A percentile compares a stretch with the other conserved stretches of the same genome.
Conservation (phyloP, 2,329 filamentous ascomycete genomes). For the Pseudocercospora fijiensis region DNA sequence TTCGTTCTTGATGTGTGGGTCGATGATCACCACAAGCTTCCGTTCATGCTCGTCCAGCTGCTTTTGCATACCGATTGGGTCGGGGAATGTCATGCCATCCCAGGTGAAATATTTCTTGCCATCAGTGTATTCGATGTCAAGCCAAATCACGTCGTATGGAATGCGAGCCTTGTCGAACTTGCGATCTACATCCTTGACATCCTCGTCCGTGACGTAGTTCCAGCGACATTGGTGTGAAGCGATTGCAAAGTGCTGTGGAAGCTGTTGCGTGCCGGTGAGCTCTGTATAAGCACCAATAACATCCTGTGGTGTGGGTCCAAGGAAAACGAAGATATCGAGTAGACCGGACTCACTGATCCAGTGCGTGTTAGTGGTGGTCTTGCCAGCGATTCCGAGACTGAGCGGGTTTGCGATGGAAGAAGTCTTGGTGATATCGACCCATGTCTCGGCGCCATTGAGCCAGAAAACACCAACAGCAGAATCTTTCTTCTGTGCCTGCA, state of each 20-base stretch:
- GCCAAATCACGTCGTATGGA: slow-evolving; percentile 98
- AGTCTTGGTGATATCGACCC: slow-evolving; percentile 88
- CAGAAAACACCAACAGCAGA: slow-evolving; percentile 96
- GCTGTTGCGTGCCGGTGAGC: slow-evolving; percentile 84
- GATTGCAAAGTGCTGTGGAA: slow-evolving; percentile 89
- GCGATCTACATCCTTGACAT: slow-evolving; percentile 92
- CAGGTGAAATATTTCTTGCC: slow-evolving; percentile 98
- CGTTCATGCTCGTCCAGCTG: slow-evolving; percentile 81
- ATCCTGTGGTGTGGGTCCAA: slow-evolving; percentile 82
- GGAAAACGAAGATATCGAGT: slow-evolving; percentile 89
- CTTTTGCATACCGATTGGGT: slow-evolving; percentile 83
- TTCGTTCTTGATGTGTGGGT: slow-evolving; percentile 95
- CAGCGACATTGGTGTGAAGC: slow-evolving; percentile 97
- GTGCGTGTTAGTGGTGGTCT: slow-evolving; percentile 81
- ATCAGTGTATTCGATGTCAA: slow-evolving; percentile 96
- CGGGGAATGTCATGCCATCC: slow-evolving; percentile 83
- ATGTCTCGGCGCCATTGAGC: slow-evolving; percentile 95
- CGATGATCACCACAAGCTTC: slow-evolving; percentile 91
- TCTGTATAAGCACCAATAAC: slow-evolving; percentile 80
- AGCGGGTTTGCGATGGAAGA: slow-evolving; percentile 73
- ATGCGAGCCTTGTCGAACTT: slow-evolving; percentile 96
- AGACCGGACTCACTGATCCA: slow-evolving; percentile 94
- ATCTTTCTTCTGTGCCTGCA: slow-evolving; percentile 93
- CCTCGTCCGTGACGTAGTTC: slow-evolving; percentile 97
- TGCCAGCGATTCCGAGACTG: slow-evolving; percentile 66